These are phyloP conservation scores for Leucosporidium creatinivorum DNA, from an alignment of 768 basidiomycete genomes.

Conservation along the genomic window DNA sequence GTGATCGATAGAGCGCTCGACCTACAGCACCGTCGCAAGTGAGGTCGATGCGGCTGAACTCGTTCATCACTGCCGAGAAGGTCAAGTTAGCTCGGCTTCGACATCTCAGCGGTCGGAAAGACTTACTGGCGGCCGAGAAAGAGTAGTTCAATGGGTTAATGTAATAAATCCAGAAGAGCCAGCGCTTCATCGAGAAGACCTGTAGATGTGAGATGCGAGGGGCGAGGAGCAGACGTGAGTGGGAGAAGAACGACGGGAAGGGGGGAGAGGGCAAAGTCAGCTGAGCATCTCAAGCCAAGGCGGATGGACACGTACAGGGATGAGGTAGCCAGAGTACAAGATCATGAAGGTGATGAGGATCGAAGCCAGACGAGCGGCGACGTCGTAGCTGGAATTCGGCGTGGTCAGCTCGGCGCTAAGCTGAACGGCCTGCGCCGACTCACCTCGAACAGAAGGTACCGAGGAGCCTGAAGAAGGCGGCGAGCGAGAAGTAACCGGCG, in stretches of 20 bases:
- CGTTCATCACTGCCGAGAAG: slow-evolving; percentile 23
- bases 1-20: no score
- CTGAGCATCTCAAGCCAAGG: no score
- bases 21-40: slow-evolving; percentile 3
- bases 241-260: neutral
- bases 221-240: no score
- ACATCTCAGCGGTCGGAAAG: neutral
- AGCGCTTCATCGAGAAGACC: slow-evolving; percentile 11
- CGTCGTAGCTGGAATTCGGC: neutral
- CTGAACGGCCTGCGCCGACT: no score
- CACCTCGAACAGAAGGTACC: neutral
- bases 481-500: slow-evolving; percentile 31
- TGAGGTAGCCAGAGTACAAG: slow-evolving; percentile 24
- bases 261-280: neutral
- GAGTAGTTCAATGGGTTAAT: slow-evolving; percentile 29
- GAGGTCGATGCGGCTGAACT: slow-evolving; percentile 23
- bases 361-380: slow-evolving; percentile 3
- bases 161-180: slow-evolving; percentile 27
- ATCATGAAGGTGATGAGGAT: slow-evolving; percentile 4
- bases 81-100: no score
- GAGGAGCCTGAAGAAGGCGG: slow-evolving; percentile 30
- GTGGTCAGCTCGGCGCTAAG: no score
- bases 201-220: neutral
- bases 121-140: slow-evolving; percentile 12
- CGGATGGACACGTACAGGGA: neutral